Base-by-base conservation (phyloP, 345 rosid species). In the Citrus reticulata region DNA sequence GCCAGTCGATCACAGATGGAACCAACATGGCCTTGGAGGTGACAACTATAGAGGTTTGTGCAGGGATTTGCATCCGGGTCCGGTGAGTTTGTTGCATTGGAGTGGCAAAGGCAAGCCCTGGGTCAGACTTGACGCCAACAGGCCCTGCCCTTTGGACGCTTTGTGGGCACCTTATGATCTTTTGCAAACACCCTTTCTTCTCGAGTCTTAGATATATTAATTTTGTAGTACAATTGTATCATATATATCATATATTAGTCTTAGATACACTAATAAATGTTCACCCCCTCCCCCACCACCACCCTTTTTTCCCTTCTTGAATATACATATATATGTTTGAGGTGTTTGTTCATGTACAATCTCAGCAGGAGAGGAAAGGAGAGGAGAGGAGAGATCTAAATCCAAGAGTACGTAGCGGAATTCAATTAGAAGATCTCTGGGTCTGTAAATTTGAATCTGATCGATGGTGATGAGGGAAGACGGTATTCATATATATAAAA, bases 11-110 rank as follows among this genome's bases (percentile, higher is more conserved):
- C 97, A 90, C 59, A 61, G 91, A 35, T 94, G 98, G 98, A 94
- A 94, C 87, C 98, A 92, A 74, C 98, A 94, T 27, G 98, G 98
- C 0, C 86, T 90, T 16, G 93, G 93, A 16, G 93, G 93, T 5
- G 93, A 90, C 55, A 90, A 88, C 27, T 90, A 79, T 14, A 82
- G 80, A 51, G 92, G 92, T 27, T 49, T 87, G 25, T 89, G 92
- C 10, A 68, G 92, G 51, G 86, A 86, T 62, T 83, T 90, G 82
- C 93, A 90, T 84, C 89, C 92, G 2, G 93, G 93, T 74, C 91
- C 89, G 17, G 92, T 90, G 58, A 90, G 93, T 81, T 75, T 90
- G 62, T 80, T 90, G 79, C 93, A 89, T 74, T 90, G 93, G 93
- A 90, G 93, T 78, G 93, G 93, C 16, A 90, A 89, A 84, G 93